Evolutionary conservation across 106 monocot species (phyloP).

Genomic region (Vanilla planifolia): DNA sequence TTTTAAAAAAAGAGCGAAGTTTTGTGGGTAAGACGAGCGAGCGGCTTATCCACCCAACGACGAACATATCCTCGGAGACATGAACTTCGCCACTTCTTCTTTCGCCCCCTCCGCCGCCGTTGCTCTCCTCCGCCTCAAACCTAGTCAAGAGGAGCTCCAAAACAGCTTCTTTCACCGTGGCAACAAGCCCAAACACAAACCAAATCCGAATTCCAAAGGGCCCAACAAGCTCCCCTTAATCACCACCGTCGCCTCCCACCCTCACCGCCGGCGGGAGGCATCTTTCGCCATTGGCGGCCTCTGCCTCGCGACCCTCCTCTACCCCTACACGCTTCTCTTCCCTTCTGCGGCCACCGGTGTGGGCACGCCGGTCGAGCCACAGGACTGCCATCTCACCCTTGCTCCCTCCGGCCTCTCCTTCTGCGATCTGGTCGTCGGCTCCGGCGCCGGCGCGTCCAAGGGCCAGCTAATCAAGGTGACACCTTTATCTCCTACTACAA

Average conservation of each 20-base stretch:
- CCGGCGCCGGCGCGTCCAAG: conserved; percentile 45
- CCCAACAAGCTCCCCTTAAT: background rate
- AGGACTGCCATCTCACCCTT: conserved; percentile 38
- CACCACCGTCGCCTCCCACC: background rate
- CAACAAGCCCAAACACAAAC: background rate
- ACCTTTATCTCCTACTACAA: background rate
- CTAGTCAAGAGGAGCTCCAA: background rate
- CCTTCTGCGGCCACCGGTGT: conserved; percentile 9
- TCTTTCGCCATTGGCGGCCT: conserved; percentile 17
- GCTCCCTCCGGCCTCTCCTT: conserved; percentile 76
- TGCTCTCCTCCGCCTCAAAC: background rate
- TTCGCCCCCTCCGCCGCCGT: background rate
- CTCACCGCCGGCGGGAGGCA: conserved; percentile 37
- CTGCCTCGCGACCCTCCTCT: conserved; percentile 9
- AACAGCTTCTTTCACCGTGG: background rate
- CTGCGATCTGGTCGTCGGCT: conserved; percentile 70
- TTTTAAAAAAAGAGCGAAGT: too few relatives aligned
- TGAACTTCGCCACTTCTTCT: background rate
- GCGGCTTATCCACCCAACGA: background rate
- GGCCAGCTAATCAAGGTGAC: conserved; percentile 92
- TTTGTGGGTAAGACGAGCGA: too few relatives aligned
- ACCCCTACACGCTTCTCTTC: conserved; percentile 2
- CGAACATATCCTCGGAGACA: background rate
- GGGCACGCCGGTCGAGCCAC: background rate
- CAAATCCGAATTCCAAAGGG: conserved; percentile 5